phyloP scores from a whole-genome alignment of 805 yeast species.

The Barnettozyma siamensis region DNA sequence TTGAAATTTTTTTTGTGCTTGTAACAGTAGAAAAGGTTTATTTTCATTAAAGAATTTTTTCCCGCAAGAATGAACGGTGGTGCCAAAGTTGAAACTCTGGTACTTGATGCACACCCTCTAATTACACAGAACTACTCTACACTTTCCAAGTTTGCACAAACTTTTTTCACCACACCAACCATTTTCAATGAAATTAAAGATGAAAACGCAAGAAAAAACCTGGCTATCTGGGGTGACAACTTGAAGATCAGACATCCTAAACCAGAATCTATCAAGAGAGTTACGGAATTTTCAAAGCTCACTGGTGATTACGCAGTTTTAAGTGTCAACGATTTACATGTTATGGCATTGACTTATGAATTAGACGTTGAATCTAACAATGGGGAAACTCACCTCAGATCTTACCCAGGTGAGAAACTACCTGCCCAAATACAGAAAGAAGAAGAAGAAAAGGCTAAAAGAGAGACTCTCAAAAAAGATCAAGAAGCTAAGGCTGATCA shows the following conservation, averaged over 20 bases:
- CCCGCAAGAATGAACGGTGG: slow-evolving; percentile 1
- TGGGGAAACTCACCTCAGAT: slow-evolving; percentile 69
- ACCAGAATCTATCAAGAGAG: slow-evolving; percentile 54
- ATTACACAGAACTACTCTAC: slow-evolving; percentile 78
- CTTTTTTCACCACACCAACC: slow-evolving; percentile 88
- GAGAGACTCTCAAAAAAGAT: slow-evolving; percentile 8
- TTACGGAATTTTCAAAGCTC: slow-evolving; percentile 67
- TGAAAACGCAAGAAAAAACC: slow-evolving; percentile 73
- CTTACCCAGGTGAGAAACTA: slow-evolving; percentile 58
- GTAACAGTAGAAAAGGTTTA: no score
- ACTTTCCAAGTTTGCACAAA: slow-evolving; percentile 60
- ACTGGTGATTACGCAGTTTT: slow-evolving; percentile 92
- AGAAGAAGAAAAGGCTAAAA: slow-evolving; percentile 3
- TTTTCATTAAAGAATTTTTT: no score
- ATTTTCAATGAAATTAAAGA: slow-evolving; percentile 84
- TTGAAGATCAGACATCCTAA: slow-evolving; percentile 75
- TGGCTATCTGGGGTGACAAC: slow-evolving; percentile 73
- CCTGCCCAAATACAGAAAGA: slow-evolving; percentile 14
- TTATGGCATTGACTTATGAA: slow-evolving; percentile 87
- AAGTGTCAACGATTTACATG: slow-evolving; percentile 87
- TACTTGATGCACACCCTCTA: slow-evolving; percentile 93
- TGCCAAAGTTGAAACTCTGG: slow-evolving; percentile 35
- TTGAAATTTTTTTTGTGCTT: slow-evolving; percentile 4
- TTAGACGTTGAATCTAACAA: slow-evolving; percentile 64
- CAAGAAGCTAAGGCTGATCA: slow-evolving; percentile 6